A percentile compares a stretch with the other conserved stretches of the same genome.
Evolutionary conservation across 768 basidiomycete species (phyloP).

Genomic region (Floccularia luteovirens): DNA sequence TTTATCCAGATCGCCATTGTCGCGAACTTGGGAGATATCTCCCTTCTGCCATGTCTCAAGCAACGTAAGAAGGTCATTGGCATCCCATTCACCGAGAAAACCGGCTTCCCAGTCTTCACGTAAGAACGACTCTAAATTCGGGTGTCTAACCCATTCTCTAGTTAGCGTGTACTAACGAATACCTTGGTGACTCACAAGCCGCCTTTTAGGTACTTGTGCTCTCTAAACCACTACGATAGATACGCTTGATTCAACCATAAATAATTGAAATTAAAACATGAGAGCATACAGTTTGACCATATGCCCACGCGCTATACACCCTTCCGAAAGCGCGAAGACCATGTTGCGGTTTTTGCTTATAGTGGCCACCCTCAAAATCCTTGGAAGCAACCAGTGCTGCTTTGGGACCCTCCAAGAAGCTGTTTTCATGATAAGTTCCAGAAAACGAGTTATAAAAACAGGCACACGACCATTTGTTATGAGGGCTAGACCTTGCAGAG

Average conservation of each 20-base stretch:
- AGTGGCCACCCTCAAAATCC: constrained; percentile 49
- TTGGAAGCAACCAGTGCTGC: constrained; percentile 44
- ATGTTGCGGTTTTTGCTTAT: constrained; percentile 33
- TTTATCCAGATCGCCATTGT: constrained; percentile 33
- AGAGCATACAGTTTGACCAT: constrained; percentile 41
- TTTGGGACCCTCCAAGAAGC: constrained; percentile 55
- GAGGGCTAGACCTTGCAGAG: constrained; percentile 46
- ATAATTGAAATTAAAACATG: not conserved
- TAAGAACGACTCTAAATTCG: constrained; percentile 40
- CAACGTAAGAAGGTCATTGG: constrained; percentile 45
- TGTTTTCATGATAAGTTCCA: constrained; percentile 9
- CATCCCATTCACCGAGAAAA: constrained; percentile 38
- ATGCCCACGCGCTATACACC: constrained; percentile 52
- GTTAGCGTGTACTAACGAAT: not conserved
- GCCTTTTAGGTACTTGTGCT: constrained; percentile 33
- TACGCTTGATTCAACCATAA: not conserved
- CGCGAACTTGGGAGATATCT: constrained; percentile 36
- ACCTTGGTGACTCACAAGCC: constrained; percentile 23
- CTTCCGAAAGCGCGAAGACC: constrained; percentile 51
- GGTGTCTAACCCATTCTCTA: constrained; percentile 23
- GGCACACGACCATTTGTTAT: constrained; percentile 39
- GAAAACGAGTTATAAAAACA: not conserved
- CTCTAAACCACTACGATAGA: constrained; percentile 48
- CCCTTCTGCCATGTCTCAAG: constrained; percentile 42
- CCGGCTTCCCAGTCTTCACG: constrained; percentile 44